Conservation (phyloP, 31 red algal species). For the Asparagopsis taxiformis region DNA sequence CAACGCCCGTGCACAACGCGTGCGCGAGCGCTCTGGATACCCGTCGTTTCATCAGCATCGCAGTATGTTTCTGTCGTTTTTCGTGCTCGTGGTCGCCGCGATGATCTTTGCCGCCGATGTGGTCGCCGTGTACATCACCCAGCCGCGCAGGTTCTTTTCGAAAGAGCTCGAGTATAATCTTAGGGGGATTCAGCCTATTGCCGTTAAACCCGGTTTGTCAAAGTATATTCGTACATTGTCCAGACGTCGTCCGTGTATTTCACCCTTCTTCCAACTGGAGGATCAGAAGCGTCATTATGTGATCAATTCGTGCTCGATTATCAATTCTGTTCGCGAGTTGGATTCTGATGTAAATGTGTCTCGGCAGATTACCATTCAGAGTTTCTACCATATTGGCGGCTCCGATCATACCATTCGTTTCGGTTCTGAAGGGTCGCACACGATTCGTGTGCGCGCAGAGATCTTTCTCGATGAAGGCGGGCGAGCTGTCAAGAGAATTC, state of each 20-base stretch:
- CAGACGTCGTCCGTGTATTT: background rate
- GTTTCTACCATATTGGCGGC: background rate
- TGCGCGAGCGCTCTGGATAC: too few species aligned
- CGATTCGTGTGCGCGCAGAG: background rate
- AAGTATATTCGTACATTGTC: background rate
- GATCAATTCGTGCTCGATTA: background rate
- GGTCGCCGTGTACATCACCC: background rate
- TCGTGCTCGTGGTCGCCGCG: background rate
- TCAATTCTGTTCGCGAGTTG: background rate
- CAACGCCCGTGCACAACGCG: too few species aligned
- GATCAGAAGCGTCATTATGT: background rate
- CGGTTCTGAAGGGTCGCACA: background rate
- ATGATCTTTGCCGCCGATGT: background rate
- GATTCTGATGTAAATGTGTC: background rate
- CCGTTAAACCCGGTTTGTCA: background rate
- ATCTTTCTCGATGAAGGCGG: background rate
- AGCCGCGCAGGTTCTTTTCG: background rate
- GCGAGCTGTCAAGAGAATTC: background rate
- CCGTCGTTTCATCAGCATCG: too few species aligned
- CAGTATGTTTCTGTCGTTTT: background rate
- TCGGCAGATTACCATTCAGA: background rate
- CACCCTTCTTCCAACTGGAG: background rate
- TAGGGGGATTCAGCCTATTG: background rate
- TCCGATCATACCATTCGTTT: background rate
- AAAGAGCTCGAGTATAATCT: background rate